A percentile compares a stretch with the other conserved stretches of the same genome.
Evolutionary conservation across 1,284 basidiomycete genomes (phyloP).

Genomic region (Cryptococcus sp.): DNA sequence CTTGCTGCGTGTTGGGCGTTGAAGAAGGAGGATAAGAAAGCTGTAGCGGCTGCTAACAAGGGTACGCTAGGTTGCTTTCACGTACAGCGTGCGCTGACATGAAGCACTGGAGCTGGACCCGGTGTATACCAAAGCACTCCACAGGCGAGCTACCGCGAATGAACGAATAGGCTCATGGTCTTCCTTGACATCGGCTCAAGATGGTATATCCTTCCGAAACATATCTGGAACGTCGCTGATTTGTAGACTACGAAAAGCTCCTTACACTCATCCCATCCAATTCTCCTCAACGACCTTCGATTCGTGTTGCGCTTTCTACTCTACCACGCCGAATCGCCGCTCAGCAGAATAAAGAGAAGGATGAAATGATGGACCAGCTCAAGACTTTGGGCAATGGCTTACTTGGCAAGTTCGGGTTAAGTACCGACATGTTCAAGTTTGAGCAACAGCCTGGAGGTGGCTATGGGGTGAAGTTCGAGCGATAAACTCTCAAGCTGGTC

Average conservation of each 20-base stretch:
- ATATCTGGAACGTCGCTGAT: neutral
- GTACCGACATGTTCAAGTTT: slow-evolving; percentile 92
- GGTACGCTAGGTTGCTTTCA: slow-evolving; percentile 12
- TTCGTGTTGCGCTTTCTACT: slow-evolving; percentile 49
- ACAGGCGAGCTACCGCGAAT: slow-evolving; percentile 79
- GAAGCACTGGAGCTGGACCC: slow-evolving; percentile 81
- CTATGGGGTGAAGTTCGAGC: slow-evolving; percentile 82
- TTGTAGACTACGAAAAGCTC: slow-evolving; percentile 69
- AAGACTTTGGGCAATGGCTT: slow-evolving; percentile 89
- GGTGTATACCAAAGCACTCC: slow-evolving; percentile 77
- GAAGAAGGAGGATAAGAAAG: slow-evolving; percentile 29
- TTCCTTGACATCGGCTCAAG: slow-evolving; percentile 71
- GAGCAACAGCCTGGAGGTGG: slow-evolving; percentile 86
- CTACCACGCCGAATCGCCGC: slow-evolving; percentile 61
- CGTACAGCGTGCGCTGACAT: neutral
- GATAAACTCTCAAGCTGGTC: no score
- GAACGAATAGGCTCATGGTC: slow-evolving; percentile 77
- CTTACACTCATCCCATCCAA: slow-evolving; percentile 59
- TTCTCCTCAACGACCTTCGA: slow-evolving; percentile 55
- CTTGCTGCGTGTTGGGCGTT: slow-evolving; percentile 37
- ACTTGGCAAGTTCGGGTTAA: slow-evolving; percentile 83
- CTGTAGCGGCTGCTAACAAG: slow-evolving; percentile 47
- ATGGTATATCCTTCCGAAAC: slow-evolving; percentile 57
- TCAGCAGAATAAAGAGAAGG: slow-evolving; percentile 80
- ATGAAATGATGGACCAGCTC: slow-evolving; percentile 87